Percentiles rank a stretch among this genome's conserved stretches.
phyloP scores from a whole-genome alignment of 495 filamentous ascomycete genomes.

The Chaetomium fimeti region DNA sequence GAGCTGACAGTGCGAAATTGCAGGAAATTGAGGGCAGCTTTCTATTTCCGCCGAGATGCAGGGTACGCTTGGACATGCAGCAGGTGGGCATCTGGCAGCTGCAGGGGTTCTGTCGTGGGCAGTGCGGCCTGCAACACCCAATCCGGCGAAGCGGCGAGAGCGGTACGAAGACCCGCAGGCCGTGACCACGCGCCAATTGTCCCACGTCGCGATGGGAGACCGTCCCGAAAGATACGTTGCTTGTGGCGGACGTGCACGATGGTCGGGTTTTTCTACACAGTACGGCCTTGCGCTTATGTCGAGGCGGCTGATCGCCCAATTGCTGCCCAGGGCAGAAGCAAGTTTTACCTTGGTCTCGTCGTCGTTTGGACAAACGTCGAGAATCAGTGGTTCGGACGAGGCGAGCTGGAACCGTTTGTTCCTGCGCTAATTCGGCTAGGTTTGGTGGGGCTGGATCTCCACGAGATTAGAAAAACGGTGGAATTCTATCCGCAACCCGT shows the following conservation, averaged over 20 bases:
- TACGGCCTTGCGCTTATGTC: not conserved
- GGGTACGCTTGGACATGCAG: constrained; percentile 8
- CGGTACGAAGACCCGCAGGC: constrained; percentile 1
- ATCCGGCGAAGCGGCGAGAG: constrained; percentile 12
- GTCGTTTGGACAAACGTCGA: not conserved
- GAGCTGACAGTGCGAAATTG: constrained; percentile 5
- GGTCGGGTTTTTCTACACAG: not conserved
- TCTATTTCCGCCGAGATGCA: constrained; percentile 8
- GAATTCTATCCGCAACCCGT: not conserved
- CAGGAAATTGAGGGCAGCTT: constrained; percentile 16
- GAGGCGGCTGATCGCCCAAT: not conserved
- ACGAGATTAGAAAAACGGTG: not conserved
- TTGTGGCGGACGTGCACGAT: not conserved
- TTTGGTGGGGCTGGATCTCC: constrained; percentile 1
- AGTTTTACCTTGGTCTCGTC: too few relatives aligned
- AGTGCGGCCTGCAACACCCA: constrained; percentile 7
- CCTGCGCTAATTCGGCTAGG: constrained; percentile 1
- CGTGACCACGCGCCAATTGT: not conserved
- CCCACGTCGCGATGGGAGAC: not conserved
- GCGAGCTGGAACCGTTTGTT: not conserved
- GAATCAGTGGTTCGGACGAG: constrained; percentile 7
- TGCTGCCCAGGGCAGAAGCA: not conserved
- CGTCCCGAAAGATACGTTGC: not conserved
- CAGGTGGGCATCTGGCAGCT: not conserved
- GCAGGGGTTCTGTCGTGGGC: constrained; percentile 8